phyloP scores from a whole-genome alignment of 2,329 filamentous ascomycete genomes.

The Aspergillus awamori region DNA sequence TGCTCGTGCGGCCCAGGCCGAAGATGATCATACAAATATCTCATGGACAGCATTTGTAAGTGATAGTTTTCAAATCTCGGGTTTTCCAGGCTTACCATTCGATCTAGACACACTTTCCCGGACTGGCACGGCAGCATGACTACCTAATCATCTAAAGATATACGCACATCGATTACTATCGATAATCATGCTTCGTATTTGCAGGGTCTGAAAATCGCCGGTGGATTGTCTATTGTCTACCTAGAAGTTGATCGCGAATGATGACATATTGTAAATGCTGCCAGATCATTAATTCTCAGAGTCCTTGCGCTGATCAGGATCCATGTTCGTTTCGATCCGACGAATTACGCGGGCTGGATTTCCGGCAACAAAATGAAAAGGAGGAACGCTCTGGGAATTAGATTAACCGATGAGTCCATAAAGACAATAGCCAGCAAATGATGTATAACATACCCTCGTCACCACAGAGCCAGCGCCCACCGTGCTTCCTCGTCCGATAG shows the following conservation, averaged over 20 bases:
- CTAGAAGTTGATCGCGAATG: neutral
- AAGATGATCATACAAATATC: slow-evolving; percentile 27
- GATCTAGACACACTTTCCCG: slow-evolving; percentile 26
- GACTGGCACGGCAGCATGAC: slow-evolving; percentile 30
- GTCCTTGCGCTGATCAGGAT: slow-evolving; percentile 16
- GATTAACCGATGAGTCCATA: slow-evolving; percentile 4
- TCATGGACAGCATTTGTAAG: slow-evolving; percentile 35
- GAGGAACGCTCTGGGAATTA: slow-evolving; percentile 26
- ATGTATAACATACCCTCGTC: slow-evolving; percentile 32
- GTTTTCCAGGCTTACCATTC: neutral
- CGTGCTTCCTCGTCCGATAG: slow-evolving; percentile 46
- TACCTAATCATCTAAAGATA: slow-evolving; percentile 33
- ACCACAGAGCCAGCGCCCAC: slow-evolving; percentile 47
- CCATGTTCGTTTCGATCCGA: slow-evolving; percentile 31
- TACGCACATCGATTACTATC: neutral
- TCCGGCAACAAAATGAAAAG: slow-evolving; percentile 33
- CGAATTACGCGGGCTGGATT: slow-evolving; percentile 30
- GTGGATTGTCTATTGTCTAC: neutral
- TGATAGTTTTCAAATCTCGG: neutral
- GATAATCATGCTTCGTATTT: neutral
- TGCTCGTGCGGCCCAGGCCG: slow-evolving; percentile 24
- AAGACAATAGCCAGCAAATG: neutral
- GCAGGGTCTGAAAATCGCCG: neutral
- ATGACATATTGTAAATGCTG: neutral
- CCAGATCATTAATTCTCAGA: too few species aligned